Conservation (phyloP, 192 early-diverging fungal species). For the Coemansia sp. region DNA sequence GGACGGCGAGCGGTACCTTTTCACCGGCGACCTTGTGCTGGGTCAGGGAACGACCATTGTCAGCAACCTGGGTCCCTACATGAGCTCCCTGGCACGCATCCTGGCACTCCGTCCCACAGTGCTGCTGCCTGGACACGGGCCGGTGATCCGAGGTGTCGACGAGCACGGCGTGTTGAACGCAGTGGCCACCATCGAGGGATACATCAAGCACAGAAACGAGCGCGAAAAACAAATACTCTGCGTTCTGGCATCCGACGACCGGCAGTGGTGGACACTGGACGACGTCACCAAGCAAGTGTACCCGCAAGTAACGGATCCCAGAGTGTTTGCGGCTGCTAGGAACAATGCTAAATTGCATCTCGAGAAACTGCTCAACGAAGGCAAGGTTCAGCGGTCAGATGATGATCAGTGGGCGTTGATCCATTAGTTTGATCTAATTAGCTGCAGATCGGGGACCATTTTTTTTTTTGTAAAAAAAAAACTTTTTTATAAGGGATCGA, state of each 20-base stretch:
- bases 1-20: constrained; percentile 55
- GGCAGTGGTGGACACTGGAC: constrained; percentile 10
- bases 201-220: constrained; percentile 71
- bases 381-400: not conserved
- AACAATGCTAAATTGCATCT: constrained; percentile 36
- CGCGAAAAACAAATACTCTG: constrained; percentile 73
- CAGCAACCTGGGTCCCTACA: constrained; percentile 65
- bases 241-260: constrained; percentile 19
- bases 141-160: constrained; percentile 53
- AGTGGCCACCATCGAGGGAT: constrained; percentile 60
- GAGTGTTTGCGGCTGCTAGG: constrained; percentile 25
- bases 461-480: constrained; percentile 15
- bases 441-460: not conserved
- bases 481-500: not conserved
- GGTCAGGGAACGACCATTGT: constrained; percentile 83
- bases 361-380: constrained; percentile 21
- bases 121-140: constrained; percentile 79
- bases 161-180: constrained; percentile 44
- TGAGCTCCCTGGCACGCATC: constrained; percentile 60
- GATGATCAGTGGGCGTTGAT: constrained; percentile 23
- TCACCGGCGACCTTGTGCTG: constrained; percentile 79
- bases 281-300: constrained; percentile 34
- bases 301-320: constrained; percentile 27
- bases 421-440: constrained; percentile 25
- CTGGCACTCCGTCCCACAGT: constrained; percentile 30